Evolutionary conservation across 2,329 filamentous ascomycete genomes (phyloP), one percentile per base, ranked within the genome.

Genomic region (Monosporascus ibericus): DNA sequence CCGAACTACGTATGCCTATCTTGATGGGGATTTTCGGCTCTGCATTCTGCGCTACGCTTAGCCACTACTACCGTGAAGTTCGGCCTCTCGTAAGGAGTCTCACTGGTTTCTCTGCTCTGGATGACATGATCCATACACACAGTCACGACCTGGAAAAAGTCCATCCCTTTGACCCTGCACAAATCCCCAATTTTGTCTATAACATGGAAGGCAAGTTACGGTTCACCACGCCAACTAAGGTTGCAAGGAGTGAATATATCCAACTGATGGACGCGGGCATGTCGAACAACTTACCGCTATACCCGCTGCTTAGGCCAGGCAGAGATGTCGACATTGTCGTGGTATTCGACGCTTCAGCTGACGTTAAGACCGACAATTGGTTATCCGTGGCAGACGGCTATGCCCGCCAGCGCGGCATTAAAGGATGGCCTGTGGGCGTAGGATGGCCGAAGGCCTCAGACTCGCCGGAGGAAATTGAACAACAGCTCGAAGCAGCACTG

Each of bases 211-310:
- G 82, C 14, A 78, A 82, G 55, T 76, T 99, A 6, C 87, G 90
- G 1, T 71, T 81, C 1, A 88, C 89, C 0, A 87, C 87, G n/a
- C 91, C 94, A 0, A 81, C 86, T 34, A 90, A 83, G 53, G 82
- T 96, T 39, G 85, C 88, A 62, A 75, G 82, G 18, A 79, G 78
- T 15, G 77, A 85, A 44, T 87, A 95, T 66, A 77, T 92, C 18
- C 86, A 89, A 58, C 78, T 92, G 17, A 97, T 96, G 92, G 94
- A 99, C 68, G 92, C 94, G 2, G 94, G 94, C 48, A 99, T 99
- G 94, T 95, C 89, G 58, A 97, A 99, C 68, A 99, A 99, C 65
- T 77, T 99, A 8, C 94, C 94, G 2, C 92, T 97, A 42, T 99
- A 99, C 67, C 94, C 94, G 0, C 79, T 97, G 3, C 83, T 99